A percentile compares a stretch with the other conserved stretches of the same genome.
These are phyloP conservation scores for Phyllosticta citribraziliensis DNA, from an alignment of 2,329 filamentous ascomycete genomes.

Conservation along the genomic window DNA sequence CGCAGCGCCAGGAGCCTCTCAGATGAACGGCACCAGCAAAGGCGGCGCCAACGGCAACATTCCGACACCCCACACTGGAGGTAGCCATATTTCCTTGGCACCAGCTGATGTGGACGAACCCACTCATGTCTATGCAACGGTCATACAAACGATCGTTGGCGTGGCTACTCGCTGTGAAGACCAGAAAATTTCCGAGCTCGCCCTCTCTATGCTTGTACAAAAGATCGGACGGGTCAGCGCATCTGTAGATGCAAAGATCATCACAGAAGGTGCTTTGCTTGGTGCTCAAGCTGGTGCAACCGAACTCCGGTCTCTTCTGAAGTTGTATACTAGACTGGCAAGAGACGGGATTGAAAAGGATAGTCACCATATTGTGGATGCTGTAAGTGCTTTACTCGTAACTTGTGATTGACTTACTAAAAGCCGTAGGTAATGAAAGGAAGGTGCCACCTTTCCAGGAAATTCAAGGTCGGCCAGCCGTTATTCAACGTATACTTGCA, in stretches of 20 bases:
- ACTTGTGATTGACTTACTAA: background rate
- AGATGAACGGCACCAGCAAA: slow-evolving; percentile 36
- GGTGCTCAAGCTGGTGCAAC: slow-evolving; percentile 66
- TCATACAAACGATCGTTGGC: slow-evolving; percentile 92
- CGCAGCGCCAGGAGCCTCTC: slow-evolving; percentile 33
- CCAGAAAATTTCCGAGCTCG: slow-evolving; percentile 84
- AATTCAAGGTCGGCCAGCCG: slow-evolving; percentile 57
- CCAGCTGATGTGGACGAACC: slow-evolving; percentile 70
- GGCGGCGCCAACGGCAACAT: slow-evolving; percentile 27
- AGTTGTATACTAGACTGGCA: slow-evolving; percentile 67
- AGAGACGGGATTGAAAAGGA: slow-evolving; percentile 63
- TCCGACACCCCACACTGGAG: slow-evolving; percentile 43
- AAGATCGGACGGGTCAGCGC: slow-evolving; percentile 80
- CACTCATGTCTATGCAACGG: slow-evolving; percentile 66
- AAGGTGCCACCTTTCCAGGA: slow-evolving; percentile 65
- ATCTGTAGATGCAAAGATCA: slow-evolving; percentile 73
- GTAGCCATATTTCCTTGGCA: slow-evolving; percentile 71
- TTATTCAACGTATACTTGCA: slow-evolving; percentile 76
- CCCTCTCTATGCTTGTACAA: slow-evolving; percentile 92
- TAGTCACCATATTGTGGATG: slow-evolving; percentile 57
- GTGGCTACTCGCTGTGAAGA: slow-evolving; percentile 75
- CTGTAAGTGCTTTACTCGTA: slow-evolving; percentile 44
- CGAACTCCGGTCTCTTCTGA: slow-evolving; percentile 79
- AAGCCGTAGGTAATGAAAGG: slow-evolving; percentile 59
- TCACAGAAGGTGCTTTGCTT: slow-evolving; percentile 69